Percentiles rank a stretch among this genome's conserved stretches.
phyloP scores from a whole-genome alignment of 2,329 filamentous ascomycete species.

The Bisporella sp. region DNA sequence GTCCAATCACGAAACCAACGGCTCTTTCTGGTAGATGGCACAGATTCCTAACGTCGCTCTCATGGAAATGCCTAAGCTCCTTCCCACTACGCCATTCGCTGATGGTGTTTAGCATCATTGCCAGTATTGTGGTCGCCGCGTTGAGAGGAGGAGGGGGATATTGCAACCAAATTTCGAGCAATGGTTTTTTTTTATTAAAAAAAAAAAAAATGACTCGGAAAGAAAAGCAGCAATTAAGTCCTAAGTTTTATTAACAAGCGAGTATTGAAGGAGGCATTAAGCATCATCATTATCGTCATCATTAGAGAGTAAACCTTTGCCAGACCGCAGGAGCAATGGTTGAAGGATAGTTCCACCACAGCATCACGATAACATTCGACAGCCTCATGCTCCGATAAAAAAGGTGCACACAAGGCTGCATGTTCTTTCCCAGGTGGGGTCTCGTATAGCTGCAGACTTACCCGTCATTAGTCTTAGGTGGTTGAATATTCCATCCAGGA shows the following conservation, averaged over 20 bases:
- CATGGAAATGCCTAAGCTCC: not conserved
- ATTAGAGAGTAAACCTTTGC: not conserved
- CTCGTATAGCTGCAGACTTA: conserved; percentile 17
- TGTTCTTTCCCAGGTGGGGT: conserved; percentile 3
- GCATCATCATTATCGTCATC: not conserved
- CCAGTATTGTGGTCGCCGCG: not conserved
- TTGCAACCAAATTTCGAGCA: too few species aligned
- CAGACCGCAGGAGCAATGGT: not conserved
- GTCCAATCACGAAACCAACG: not conserved
- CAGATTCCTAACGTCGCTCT: not conserved
- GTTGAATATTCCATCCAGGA: conserved; percentile 9
- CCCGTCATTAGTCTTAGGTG: not conserved
- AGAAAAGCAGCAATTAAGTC: too few species aligned
- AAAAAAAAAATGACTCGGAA: not conserved
- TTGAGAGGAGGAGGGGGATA: too few species aligned
- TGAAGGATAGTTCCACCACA: conserved; percentile 20
- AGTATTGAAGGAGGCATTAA: not conserved
- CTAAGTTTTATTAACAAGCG: too few species aligned
- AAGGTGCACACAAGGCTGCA: conserved; percentile 15
- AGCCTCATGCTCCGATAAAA: conserved; percentile 13
- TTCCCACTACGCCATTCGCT: not conserved
- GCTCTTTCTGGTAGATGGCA: not conserved
- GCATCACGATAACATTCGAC: conserved; percentile 18
- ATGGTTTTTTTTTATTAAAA: too few species aligned
- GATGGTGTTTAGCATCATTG: not conserved